These are phyloP conservation scores for Aspergillus cavernicola DNA, from an alignment of 495 filamentous ascomycete species.

Conservation along the genomic window DNA sequence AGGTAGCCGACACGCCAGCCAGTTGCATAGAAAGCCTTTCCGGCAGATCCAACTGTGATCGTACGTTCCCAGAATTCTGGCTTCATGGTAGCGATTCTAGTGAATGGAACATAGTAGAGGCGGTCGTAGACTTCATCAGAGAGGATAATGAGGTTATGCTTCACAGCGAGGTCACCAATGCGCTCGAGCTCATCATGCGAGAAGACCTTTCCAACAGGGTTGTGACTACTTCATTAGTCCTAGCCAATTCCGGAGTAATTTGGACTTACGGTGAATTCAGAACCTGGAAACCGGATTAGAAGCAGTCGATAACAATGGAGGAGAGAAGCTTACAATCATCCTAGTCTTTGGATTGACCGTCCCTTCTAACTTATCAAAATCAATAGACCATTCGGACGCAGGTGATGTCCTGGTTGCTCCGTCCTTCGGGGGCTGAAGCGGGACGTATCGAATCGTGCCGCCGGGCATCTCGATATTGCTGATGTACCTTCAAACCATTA, in stretches of 20 bases:
- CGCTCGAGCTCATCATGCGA: slow-evolving; percentile 74
- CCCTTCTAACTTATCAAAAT: slow-evolving; percentile 77
- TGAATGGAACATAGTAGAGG: slow-evolving; percentile 92
- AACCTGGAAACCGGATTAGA: slow-evolving; percentile 27
- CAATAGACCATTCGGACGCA: slow-evolving; percentile 81
- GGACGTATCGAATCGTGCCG: slow-evolving; percentile 88
- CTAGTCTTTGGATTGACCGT: slow-evolving; percentile 83
- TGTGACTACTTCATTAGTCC: slow-evolving; percentile 56
- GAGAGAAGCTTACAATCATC: slow-evolving; percentile 73
- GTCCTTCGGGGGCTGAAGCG: slow-evolving; percentile 84
- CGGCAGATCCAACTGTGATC: slow-evolving; percentile 88
- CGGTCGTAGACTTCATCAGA: slow-evolving; percentile 97
- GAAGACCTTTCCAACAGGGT: slow-evolving; percentile 95
- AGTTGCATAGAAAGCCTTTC: slow-evolving; percentile 97
- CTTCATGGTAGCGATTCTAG: slow-evolving; percentile 81
- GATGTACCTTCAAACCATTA: slow-evolving; percentile 58
- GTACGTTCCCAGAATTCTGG: slow-evolving; percentile 83
- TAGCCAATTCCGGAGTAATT: neutral
- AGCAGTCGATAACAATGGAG: neutral
- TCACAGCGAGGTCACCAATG: slow-evolving; percentile 87
- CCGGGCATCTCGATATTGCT: slow-evolving; percentile 98
- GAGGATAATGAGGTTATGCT: slow-evolving; percentile 91
- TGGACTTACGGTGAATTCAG: slow-evolving; percentile 42
- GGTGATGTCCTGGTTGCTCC: slow-evolving; percentile 75
- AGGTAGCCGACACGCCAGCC: slow-evolving; percentile 97